A percentile compares a stretch with the other conserved stretches of the same genome.
Conservation (phyloP, 1,284 basidiomycete genomes). For the Phenoliferia sp. region DNA sequence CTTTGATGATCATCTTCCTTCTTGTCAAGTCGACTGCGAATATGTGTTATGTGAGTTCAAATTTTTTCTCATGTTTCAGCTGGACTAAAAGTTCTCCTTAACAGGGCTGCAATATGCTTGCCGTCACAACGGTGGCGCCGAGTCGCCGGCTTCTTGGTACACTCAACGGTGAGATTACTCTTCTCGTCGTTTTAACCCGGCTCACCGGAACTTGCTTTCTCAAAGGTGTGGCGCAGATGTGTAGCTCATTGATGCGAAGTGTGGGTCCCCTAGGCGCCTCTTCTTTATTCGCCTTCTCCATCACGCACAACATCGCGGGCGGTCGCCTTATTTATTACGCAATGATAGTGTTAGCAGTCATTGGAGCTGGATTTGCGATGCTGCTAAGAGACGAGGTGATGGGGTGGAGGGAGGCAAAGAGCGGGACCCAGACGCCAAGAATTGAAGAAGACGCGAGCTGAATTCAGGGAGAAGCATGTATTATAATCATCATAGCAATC, state of each 20-base stretch:
- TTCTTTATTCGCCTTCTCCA: conserved; percentile 32
- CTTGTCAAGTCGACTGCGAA: conserved; percentile 28
- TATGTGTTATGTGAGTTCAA: neutral
- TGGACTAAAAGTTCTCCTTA: neutral
- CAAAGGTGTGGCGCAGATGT: conserved; percentile 38
- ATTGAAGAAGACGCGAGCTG: too few relatives aligned
- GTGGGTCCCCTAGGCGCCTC: conserved; percentile 20
- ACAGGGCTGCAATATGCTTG: conserved; percentile 39
- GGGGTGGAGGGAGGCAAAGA: conserved; percentile 18
- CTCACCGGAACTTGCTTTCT: neutral
- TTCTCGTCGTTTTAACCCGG: neutral
- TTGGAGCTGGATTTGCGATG: conserved; percentile 12
- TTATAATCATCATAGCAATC: too few relatives aligned
- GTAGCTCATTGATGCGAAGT: conserved; percentile 15
- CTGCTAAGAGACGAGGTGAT: conserved; percentile 17
- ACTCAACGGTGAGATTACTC: conserved; percentile 26
- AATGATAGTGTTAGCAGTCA: conserved; percentile 17
- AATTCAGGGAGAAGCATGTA: too few relatives aligned
- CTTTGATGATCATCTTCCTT: conserved; percentile 28
- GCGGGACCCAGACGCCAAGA: too few relatives aligned
- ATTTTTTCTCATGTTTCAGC: neutral
- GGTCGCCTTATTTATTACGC: conserved; percentile 30
- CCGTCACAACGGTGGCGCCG: conserved; percentile 38
- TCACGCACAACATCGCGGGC: conserved; percentile 15
- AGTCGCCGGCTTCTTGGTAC: conserved; percentile 35